Base-by-base conservation (phyloP, 805 yeast genomes). In the Kodamaea laetipori region DNA sequence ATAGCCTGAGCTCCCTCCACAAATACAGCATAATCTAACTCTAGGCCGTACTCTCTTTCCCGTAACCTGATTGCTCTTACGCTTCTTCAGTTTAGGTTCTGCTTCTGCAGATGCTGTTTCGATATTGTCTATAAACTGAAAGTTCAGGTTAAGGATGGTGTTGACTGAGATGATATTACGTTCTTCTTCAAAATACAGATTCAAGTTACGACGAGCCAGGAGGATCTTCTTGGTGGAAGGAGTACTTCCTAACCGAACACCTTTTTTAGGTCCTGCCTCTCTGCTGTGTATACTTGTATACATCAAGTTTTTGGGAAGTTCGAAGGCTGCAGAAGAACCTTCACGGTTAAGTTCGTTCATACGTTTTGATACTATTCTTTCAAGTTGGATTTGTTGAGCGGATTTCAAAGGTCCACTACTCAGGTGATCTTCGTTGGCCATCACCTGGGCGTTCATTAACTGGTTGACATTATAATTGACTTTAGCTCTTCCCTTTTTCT, bases 121-220 rank as follows among this genome's bases (percentile, higher is more conserved):
- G 19, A 54, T 51, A 45, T 62, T 69, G 41, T 70, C 74, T 11
- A 71, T 60, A 50, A 69, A 71, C 47, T 67, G 70, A 52, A 59
- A 71, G 49, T 67, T 69, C 36, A 67, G 58, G 34, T 61, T 61
- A 41, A 71, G 58, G n/a, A 71, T 70, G 23, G 73, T 55, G 51
- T 71, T 71, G 39, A 71, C 60, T 16, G 73, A 61, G 8, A 71
- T 66, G 51, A 69, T 58, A 53, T 71, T 70, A 23, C 73, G 55
- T 47, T 71, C 76, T 49, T 71, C 76, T 53, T 71, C 76, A 44
- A 71, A 70, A 48, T 71, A 71, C 63, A 63, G 66, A 44, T 66
- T 69, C 51, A 71, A 62, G 53, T 69, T 71, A 30, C 76, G 56
- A 24, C 69, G 55, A 1, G 76, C 74, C 19, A 74, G 66, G 23